Evolutionary conservation across 2,329 filamentous ascomycete species (phyloP).

Genomic region (Pyricularia grisea): DNA sequence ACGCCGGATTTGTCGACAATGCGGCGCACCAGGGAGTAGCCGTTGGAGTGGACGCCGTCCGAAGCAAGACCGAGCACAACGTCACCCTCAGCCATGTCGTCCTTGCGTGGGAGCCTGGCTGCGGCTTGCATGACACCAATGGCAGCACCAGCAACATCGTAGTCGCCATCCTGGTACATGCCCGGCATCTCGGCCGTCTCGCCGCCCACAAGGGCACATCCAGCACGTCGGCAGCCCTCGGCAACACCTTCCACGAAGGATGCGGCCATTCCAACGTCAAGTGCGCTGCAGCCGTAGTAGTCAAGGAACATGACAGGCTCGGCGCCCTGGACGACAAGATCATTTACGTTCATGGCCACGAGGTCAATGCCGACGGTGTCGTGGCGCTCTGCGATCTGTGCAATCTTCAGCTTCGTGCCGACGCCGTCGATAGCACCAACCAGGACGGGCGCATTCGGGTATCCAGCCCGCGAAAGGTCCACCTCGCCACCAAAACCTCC

Average conservation of each 20-base stretch:
- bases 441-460: constrained; percentile 64
- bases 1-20: constrained; percentile 70
- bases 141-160: constrained; percentile 86
- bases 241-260: constrained; percentile 90
- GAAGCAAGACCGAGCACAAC: constrained; percentile 79
- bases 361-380: constrained; percentile 94
- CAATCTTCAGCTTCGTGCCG: constrained; percentile 94
- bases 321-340: constrained; percentile 90
- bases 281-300: constrained; percentile 89
- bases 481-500: constrained; percentile 91
- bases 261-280: constrained; percentile 68
- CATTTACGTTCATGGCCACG: constrained; percentile 98
- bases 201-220: constrained; percentile 87
- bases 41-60: constrained; percentile 88
- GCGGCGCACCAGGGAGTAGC: constrained; percentile 90
- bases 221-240: constrained; percentile 72
- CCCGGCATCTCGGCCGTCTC: constrained; percentile 99
- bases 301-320: constrained; percentile 95
- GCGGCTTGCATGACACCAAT: constrained; percentile 69
- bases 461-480: constrained; percentile 67
- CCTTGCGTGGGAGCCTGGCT: constrained; percentile 64
- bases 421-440: constrained; percentile 96
- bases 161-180: constrained; percentile 81
- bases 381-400: constrained; percentile 81
- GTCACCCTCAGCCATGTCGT: constrained; percentile 72